Conservation (phyloP, 2,329 filamentous ascomycete species). For the Calonectria pauciramosa region DNA sequence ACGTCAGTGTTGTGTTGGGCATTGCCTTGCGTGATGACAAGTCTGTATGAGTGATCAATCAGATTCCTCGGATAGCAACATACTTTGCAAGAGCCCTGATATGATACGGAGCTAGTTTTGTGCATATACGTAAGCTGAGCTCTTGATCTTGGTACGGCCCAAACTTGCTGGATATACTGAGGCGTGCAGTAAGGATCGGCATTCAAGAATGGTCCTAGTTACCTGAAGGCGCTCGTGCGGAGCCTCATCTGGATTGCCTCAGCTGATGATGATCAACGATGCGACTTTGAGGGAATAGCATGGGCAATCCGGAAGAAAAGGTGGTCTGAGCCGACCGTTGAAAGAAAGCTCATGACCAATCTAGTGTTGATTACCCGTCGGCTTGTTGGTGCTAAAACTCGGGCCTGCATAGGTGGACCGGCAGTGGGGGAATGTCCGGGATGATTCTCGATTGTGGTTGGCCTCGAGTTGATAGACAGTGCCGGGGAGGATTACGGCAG, state of each 20-base stretch:
- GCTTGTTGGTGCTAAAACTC: slow-evolving; percentile 18
- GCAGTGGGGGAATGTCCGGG: slow-evolving; percentile 11
- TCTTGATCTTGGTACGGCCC: not conserved
- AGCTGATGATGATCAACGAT: slow-evolving; percentile 8
- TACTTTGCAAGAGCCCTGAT: not conserved
- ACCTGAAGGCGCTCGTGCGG: not conserved
- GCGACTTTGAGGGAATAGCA: not conserved
- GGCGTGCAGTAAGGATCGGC: not conserved
- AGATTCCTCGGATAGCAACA: not conserved
- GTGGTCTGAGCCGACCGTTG: slow-evolving; percentile 8
- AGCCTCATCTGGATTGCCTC: not conserved
- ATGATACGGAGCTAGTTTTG: not conserved
- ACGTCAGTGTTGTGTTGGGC: not conserved
- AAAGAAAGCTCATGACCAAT: not conserved
- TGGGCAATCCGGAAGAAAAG: slow-evolving; percentile 5
- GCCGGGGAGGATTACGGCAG: not conserved
- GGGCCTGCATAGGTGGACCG: slow-evolving; percentile 14
- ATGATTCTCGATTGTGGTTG: slow-evolving; percentile 13
- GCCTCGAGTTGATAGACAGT: not conserved
- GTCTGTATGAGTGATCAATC: not conserved
- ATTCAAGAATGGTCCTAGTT: not conserved
- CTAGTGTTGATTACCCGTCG: not conserved
- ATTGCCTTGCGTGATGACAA: not conserved
- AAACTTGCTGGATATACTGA: not conserved
- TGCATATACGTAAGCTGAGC: not conserved